phyloP scores from a whole-genome alignment of 768 basidiomycete species.

The Podaxis carcinomalis region DNA sequence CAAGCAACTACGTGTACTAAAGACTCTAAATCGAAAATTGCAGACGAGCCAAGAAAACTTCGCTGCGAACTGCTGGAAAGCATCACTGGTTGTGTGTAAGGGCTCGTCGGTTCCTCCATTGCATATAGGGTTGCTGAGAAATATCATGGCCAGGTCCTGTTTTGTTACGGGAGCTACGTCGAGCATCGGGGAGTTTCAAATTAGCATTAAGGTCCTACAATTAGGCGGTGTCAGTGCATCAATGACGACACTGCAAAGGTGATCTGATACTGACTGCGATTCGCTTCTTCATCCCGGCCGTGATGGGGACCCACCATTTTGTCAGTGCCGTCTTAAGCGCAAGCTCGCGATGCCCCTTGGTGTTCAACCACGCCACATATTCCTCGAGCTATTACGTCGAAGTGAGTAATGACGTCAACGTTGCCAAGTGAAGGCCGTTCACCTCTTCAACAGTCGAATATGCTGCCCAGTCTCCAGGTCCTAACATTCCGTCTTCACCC shows the following conservation, averaged over 20 bases:
- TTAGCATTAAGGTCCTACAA: conserved; percentile 63
- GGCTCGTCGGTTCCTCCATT: conserved; percentile 81
- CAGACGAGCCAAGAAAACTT: neutral
- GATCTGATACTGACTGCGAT: conserved; percentile 49
- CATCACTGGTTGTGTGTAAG: conserved; percentile 32
- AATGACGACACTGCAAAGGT: neutral
- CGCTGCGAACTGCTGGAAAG: too few species aligned
- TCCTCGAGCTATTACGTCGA: conserved; percentile 60
- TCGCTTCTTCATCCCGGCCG: conserved; percentile 74
- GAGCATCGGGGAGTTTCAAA: conserved; percentile 72
- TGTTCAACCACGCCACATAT: conserved; percentile 85
- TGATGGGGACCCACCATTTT: conserved; percentile 84
- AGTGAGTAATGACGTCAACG: conserved; percentile 11
- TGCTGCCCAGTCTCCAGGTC: conserved; percentile 83
- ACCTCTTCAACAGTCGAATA: conserved; percentile 90
- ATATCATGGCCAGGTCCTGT: conserved; percentile 56
- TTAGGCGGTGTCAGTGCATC: conserved; percentile 6
- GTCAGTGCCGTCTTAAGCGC: conserved; percentile 71
- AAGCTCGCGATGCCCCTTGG: conserved; percentile 86
- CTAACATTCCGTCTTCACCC: conserved; percentile 69
- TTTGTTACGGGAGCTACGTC: conserved; percentile 73
- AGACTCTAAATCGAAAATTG: neutral
- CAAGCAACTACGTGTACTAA: conserved; percentile 7
- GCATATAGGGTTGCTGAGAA: conserved; percentile 80
- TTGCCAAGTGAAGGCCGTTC: conserved; percentile 18